phyloP scores from a whole-genome alignment of 768 basidiomycete genomes.

The Infundibulicybe gibba region DNA sequence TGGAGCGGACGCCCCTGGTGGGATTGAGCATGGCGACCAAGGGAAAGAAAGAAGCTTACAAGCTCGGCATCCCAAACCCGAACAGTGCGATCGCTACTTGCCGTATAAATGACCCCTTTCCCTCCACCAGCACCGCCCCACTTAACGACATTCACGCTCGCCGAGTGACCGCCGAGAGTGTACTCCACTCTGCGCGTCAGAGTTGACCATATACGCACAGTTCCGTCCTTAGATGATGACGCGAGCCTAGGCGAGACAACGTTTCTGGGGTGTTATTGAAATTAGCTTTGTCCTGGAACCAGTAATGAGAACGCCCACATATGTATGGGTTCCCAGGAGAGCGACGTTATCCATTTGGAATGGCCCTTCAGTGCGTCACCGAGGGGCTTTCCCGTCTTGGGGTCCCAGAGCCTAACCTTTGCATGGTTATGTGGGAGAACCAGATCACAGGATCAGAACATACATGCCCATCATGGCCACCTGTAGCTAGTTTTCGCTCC shows the following conservation, averaged over 20 bases:
- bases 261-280: conserved; percentile 47
- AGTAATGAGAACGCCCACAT: conserved; percentile 46
- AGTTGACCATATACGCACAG: conserved; percentile 92
- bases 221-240: conserved; percentile 94
- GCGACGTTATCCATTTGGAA: conserved; percentile 92
- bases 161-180: conserved; percentile 89
- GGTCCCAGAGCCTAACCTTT: conserved; percentile 88
- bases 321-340: conserved; percentile 96
- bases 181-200: conserved; percentile 70
- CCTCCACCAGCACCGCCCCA: conserved; percentile 85
- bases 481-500: conserved; percentile 88
- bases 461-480: conserved; percentile 92
- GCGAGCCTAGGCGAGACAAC: conserved; percentile 78
- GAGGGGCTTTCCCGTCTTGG: conserved; percentile 82
- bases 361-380: conserved; percentile 92
- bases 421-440: neutral
- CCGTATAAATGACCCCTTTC: conserved; percentile 86
- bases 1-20: conserved; percentile 79
- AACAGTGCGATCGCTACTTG: conserved; percentile 91
- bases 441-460: conserved; percentile 14
- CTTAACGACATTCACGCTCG: conserved; percentile 90
- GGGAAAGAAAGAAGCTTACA: conserved; percentile 33
- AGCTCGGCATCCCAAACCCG: conserved; percentile 88
- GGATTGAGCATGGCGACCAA: conserved; percentile 2
- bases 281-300: conserved; percentile 2